These are phyloP conservation scores for Acer saccharum DNA, from an alignment of 345 rosid genomes.

Conservation along the genomic window DNA sequence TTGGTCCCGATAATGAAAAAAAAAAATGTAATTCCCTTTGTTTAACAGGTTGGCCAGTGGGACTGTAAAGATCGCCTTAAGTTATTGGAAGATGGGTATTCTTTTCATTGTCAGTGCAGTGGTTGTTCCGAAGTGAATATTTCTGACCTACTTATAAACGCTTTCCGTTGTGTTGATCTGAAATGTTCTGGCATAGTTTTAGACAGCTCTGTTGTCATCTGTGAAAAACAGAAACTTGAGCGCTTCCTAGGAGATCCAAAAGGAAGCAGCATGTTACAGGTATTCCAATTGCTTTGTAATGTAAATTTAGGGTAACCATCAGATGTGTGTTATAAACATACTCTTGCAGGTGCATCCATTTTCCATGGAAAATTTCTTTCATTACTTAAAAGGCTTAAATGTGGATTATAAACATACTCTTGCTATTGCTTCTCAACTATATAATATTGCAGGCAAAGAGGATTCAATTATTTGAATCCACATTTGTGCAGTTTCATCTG, in stretches of 20 bases:
- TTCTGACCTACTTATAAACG: constrained; percentile 69
- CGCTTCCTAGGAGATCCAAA: constrained; percentile 19
- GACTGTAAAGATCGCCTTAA: constrained; percentile 65
- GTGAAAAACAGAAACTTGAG: constrained; percentile 45
- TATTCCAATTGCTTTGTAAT: constrained; percentile 26
- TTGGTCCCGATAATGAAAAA: neutral
- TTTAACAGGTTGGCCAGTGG: constrained; percentile 76
- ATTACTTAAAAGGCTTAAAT: neutral
- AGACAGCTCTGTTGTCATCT: constrained; percentile 33
- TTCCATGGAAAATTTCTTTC: neutral
- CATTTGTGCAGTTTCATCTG: neutral
- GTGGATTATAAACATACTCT: neutral
- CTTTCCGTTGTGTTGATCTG: constrained; percentile 55
- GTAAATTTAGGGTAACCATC: constrained; percentile 14
- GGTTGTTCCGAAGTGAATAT: constrained; percentile 68
- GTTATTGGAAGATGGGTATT: constrained; percentile 74
- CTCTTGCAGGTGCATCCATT: neutral
- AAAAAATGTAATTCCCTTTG: neutral
- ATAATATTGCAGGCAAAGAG: neutral
- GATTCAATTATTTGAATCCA: neutral
- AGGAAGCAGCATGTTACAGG: constrained; percentile 37
- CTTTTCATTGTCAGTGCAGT: constrained; percentile 64
- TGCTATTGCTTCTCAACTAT: neutral
- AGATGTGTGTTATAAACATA: neutral
- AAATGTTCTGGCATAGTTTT: constrained; percentile 73